These are phyloP conservation scores for Trypanosoma platydactyli DNA, from an alignment of 208 protist species.

Conservation along the genomic window DNA sequence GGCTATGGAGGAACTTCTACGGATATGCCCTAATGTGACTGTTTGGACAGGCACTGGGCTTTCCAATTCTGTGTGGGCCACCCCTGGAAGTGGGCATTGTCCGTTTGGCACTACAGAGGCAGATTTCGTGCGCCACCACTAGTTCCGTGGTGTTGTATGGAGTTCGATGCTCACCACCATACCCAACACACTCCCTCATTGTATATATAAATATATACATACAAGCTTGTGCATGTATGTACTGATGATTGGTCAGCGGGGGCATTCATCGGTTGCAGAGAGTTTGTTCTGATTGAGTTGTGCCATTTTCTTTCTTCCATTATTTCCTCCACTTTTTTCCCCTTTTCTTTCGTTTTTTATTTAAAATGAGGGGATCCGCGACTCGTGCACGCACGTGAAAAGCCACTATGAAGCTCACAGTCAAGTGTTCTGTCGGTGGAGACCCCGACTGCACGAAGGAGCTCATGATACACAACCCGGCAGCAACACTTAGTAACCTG, in stretches of 20 bases:
- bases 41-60: conserved; percentile 62
- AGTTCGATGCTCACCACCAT: neutral
- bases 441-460: conserved; percentile 55
- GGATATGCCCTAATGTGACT: conserved; percentile 39
- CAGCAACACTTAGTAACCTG: conserved; percentile 69
- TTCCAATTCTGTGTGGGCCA: conserved; percentile 58
- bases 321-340: neutral
- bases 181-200: neutral
- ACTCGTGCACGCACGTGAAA: neutral
- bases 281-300: neutral
- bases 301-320: conserved; percentile 20
- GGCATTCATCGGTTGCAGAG: neutral
- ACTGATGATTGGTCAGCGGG: neutral
- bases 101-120: conserved; percentile 55
- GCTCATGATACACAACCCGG: conserved; percentile 70
- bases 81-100: conserved; percentile 58
- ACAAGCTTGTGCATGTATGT: conserved; percentile 9
- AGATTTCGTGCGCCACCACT: conserved; percentile 33
- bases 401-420: conserved; percentile 65
- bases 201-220: conserved; percentile 17
- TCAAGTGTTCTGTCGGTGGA: conserved; percentile 51
- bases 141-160: conserved; percentile 2
- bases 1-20: conserved; percentile 84
- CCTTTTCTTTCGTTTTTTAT: conserved; percentile 10
- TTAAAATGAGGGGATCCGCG: neutral